Evolutionary conservation across 192 early-diverging fungal species (phyloP).

Genomic region (Coemansia sp.): DNA sequence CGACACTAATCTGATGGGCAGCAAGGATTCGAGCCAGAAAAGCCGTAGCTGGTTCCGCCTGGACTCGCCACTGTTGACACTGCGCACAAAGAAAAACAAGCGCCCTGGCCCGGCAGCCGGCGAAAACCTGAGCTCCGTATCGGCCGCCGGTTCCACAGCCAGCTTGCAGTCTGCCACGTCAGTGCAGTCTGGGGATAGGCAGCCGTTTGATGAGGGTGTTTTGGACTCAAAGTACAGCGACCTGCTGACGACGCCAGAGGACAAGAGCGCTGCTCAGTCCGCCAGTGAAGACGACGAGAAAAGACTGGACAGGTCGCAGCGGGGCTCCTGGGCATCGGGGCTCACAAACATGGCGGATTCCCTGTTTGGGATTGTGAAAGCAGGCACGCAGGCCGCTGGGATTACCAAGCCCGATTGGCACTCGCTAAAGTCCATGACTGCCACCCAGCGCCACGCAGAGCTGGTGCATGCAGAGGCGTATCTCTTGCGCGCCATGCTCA

Average conservation of each 20-base stretch:
- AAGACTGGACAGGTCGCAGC: slow-evolving; percentile 14
- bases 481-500: slow-evolving; percentile 69
- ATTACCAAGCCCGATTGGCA: slow-evolving; percentile 36
- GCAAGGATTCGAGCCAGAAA: slow-evolving; percentile 45
- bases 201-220: slow-evolving; percentile 13
- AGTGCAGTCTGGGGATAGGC: neutral
- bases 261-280: neutral
- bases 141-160: slow-evolving; percentile 4
- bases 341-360: slow-evolving; percentile 35
- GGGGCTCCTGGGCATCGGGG: slow-evolving; percentile 39
- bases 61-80: slow-evolving; percentile 29
- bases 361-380: slow-evolving; percentile 30
- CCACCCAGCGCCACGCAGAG: slow-evolving; percentile 56
- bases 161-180: slow-evolving; percentile 15
- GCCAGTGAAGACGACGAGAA: neutral
- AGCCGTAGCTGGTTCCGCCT: slow-evolving; percentile 16
- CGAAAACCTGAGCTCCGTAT: neutral
- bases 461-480: slow-evolving; percentile 76
- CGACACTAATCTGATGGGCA: slow-evolving; percentile 52
- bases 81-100: slow-evolving; percentile 26
- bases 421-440: slow-evolving; percentile 22
- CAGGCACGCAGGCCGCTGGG: slow-evolving; percentile 43
- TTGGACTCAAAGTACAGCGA: slow-evolving; percentile 31
- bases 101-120: neutral
- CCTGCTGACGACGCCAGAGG: slow-evolving; percentile 4